Evolutionary conservation across 106 monocot species (phyloP), one percentile per base, ranked within the genome.

Genomic region (Dendrobium officinale): DNA sequence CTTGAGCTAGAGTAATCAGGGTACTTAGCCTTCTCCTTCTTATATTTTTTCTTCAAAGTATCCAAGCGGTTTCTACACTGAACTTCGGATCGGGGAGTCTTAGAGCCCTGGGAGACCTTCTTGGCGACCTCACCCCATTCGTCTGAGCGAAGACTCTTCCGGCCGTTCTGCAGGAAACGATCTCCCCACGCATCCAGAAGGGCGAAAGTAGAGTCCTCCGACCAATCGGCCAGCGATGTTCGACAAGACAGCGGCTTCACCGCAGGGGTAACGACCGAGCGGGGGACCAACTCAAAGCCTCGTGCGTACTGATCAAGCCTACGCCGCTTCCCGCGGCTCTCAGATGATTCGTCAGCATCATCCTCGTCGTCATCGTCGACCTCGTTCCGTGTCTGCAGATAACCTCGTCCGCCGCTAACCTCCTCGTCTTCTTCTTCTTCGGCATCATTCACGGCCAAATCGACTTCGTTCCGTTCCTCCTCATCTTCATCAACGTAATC

Each of bases 171-270:
- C 9, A 91, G 73, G 77, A 82, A 99, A 44, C 90, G 86, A 42
- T 88, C 93, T 22, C 95, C 98, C 94, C 98, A 99, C 0, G 95
- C 81, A n/a, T 95, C 91, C 3, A 99, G 91, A 49, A 99, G 95
- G 4, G 85, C 85, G 73, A 93, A 91, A 31, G 98, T 95, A 22
- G 92, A 85, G 7, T 88, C 89, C 77, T 98, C 92, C 51, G 98
- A 89, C 98, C 98, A 98, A 74, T 98, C 98, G 16, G 85, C 80
- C 0, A 88, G 84, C 4, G 85, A 86, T 20, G 49, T 72, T 54
- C 80, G 76, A 15, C 55, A 67, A 19, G 67, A 72, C 9, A 81
- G 75, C 20, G 75, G 78, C 67, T 77, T 84, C 24, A 64, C 47
- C 0, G 51, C 8, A 19, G 77, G 33, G 2, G 84, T n/a, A 19